A percentile compares a stretch with the other conserved stretches of the same genome.
Conservation (phyloP, 2,329 filamentous ascomycete species). For the Aspergillus thermomutatus region DNA sequence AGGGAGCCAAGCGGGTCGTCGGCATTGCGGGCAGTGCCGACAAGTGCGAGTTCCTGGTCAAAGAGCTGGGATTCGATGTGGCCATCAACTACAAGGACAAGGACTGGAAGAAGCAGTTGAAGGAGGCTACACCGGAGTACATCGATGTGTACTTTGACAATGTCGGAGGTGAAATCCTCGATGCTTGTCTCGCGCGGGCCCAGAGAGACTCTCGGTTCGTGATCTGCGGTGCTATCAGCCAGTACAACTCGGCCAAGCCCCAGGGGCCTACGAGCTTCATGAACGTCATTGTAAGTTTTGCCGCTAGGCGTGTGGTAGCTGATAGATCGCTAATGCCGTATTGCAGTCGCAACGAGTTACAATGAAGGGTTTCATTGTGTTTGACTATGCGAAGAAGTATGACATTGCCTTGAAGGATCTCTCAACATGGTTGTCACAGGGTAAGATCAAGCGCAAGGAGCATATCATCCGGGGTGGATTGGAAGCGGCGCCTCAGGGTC, state of each 20-base stretch:
- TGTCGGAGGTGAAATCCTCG: conserved; percentile 68
- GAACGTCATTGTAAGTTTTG: conserved; percentile 36
- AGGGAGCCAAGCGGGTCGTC: conserved; percentile 59
- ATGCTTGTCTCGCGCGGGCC: conserved; percentile 62
- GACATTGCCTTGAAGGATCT: conserved; percentile 58
- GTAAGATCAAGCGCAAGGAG: conserved; percentile 69
- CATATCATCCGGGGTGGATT: conserved; percentile 69
- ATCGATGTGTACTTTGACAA: conserved; percentile 75
- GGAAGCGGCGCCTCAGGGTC: conserved; percentile 58
- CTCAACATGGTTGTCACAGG: conserved; percentile 65
- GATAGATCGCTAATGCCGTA: conserved; percentile 10
- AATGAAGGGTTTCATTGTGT: conserved; percentile 71
- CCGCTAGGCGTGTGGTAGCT: neutral
- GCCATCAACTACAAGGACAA: conserved; percentile 67
- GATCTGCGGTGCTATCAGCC: conserved; percentile 68
- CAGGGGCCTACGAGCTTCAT: conserved; percentile 53
- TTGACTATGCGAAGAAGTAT: conserved; percentile 63
- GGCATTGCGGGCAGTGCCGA: conserved; percentile 65
- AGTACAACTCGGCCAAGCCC: conserved; percentile 61
- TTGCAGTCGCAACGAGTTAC: conserved; percentile 38
- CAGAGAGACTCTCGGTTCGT: conserved; percentile 63
- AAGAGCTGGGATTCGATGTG: conserved; percentile 64
- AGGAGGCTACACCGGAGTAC: conserved; percentile 55
- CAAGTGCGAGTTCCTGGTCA: conserved; percentile 64
- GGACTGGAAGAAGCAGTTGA: conserved; percentile 60